Base-by-base conservation (phyloP, 768 basidiomycete genomes). In the Russula olivacea region DNA sequence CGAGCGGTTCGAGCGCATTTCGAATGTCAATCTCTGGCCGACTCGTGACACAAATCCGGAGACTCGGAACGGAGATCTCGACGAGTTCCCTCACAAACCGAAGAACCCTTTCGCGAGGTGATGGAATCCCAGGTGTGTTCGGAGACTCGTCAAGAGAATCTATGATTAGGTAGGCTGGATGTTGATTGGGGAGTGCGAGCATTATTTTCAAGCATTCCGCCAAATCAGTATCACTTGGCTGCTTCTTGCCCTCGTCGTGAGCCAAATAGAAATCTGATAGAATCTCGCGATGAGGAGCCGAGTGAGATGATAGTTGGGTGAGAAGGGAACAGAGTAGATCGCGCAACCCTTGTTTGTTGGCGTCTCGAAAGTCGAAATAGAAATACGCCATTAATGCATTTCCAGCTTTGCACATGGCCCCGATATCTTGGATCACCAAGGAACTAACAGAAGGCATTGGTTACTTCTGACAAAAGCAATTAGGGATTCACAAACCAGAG, bases 91-190 rank as follows among this genome's bases (percentile, higher is more conserved):
- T 40, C 48, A 59, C 10, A 14, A 14, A 21, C 47, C 7, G 47
- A 48, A 48, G 23, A 0, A 48, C 47, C 4, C 23, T 11, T 23
- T 23, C 47, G 12, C 47, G 47, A 25, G 47, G 47, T 23, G 47
- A 14, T 48, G 47, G 47, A 48, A 48, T 14, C 23, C 47, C 47
- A 48, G 47, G 14, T 2, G 12, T 7, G 23, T 48, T 25, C 11
- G 47, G 4, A 15, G 25, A 34, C 14, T 61, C 59, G 17, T 61
- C 59, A 1, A 61, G 40, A 1, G 51, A 52, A 17, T 61, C 59
- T 2, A 54, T 14, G n/a, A 53, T 40, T 14, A 59, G 17, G 36
- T 59, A 59, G 5, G 19, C 30, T 9, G 38, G 47, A 28, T 3
- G 4, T 23, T 21, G 19, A 49, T 15, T 19, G 2, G 59, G 25